These are phyloP conservation scores for Neotropicomus parvogracilis DNA, from an alignment of 1,284 basidiomycete genomes.

Conservation along the genomic window DNA sequence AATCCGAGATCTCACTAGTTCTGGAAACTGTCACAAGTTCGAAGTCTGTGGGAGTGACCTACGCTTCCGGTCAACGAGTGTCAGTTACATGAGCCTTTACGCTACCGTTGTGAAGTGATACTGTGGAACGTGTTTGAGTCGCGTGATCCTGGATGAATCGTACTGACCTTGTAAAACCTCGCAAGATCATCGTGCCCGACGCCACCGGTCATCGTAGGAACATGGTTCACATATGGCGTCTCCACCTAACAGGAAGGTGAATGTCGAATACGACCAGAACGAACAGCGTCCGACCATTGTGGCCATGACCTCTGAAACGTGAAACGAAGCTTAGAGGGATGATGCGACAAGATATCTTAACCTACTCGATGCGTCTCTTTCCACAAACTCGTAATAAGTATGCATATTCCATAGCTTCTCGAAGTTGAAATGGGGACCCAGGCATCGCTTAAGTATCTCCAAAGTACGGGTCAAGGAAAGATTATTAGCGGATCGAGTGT, in stretches of 20 bases:
- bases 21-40: slow-evolving; percentile 44
- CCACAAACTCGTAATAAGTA: slow-evolving; percentile 44
- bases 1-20: slow-evolving; percentile 33
- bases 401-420: slow-evolving; percentile 46
- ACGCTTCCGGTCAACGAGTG: slow-evolving; percentile 4
- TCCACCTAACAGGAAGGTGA: slow-evolving; percentile 33
- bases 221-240: slow-evolving; percentile 48
- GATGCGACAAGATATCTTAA: neutral
- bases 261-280: neutral
- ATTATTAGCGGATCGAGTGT: slow-evolving; percentile 40
- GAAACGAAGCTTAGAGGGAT: slow-evolving; percentile 1
- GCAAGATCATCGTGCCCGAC: slow-evolving; percentile 40
- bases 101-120: slow-evolving; percentile 41
- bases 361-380: slow-evolving; percentile 40
- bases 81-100: neutral
- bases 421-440: slow-evolving; percentile 43
- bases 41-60: slow-evolving; percentile 42
- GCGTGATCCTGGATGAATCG: neutral
- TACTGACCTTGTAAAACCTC: slow-evolving; percentile 43
- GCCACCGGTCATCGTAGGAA: slow-evolving; percentile 47
- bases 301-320: slow-evolving; percentile 40
- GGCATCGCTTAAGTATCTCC: slow-evolving; percentile 35
- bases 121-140: slow-evolving; percentile 19
- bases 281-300: slow-evolving; percentile 37
- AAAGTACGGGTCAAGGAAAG: slow-evolving; percentile 44